Base-by-base conservation (phyloP, 1,284 basidiomycete genomes). In the Trametes sp. region DNA sequence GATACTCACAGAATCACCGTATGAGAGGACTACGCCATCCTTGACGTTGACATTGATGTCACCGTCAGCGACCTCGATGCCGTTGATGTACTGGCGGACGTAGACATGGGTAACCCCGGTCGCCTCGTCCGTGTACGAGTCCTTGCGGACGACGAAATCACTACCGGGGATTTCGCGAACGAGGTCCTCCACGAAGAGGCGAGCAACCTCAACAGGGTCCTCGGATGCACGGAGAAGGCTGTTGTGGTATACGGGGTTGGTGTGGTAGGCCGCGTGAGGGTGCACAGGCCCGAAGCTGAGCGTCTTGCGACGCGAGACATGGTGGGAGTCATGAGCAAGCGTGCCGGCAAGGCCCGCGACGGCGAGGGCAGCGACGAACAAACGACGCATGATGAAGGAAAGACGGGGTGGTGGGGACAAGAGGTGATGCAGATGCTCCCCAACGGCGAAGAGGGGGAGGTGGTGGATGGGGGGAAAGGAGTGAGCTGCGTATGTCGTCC, bases 31-130 rank as follows among this genome's bases (percentile, higher is more conserved):
- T 56, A 82, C 78, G 54, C 94, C 94, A 63, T 92, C 85, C 77
- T 90, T 91, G 74, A 96, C 82, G 80, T 97, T 96, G 74, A 98
- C 78, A 76, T 97, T 96, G 78, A 96, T 85, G 77, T 96, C 90
- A 48, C 90, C 95, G 72, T 98, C 93, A 19, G 86, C 83, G 14
- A 98, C 93, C 74, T 96, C 93, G 58, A 96, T 80, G 44, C 94
- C 93, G 66, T 92, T 87, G 70, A 96, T 76, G 56, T 92, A 69
- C 78, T 98, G 95, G 66, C 89, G 86, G 65, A 90, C 87, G 71
- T 94, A 96, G 68, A 95, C 81, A 76, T 96, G 93, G 23, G 92
- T 90, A 50, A 96, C 83, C n/a, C 90, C 91, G 2, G 93, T 95
- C 61, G 83, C 84, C 63, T 80, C 78, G 77, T 97, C 95, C 52